These are phyloP conservation scores for Diaporthe humulicola DNA, from an alignment of 2,329 filamentous ascomycete genomes.

Conservation along the genomic window DNA sequence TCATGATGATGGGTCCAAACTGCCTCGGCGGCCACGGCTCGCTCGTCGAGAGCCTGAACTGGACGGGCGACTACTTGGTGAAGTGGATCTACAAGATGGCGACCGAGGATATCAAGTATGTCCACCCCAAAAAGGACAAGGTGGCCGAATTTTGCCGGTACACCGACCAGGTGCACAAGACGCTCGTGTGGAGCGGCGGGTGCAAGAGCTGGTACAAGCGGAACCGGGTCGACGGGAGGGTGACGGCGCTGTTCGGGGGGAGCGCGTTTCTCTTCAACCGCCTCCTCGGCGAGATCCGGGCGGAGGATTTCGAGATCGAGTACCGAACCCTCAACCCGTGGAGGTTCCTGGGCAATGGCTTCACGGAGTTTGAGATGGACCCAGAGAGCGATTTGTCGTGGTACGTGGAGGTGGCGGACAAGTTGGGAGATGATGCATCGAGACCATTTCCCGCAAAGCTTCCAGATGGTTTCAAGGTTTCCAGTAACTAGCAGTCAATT, in stretches of 20 bases:
- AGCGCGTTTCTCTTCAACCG: neutral
- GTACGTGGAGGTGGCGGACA: neutral
- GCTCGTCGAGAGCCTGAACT: neutral
- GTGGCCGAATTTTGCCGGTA: neutral
- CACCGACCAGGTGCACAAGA: neutral
- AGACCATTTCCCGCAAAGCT: too few species aligned
- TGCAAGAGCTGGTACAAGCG: neutral
- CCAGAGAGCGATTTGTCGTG: neutral
- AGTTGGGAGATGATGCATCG: too few species aligned
- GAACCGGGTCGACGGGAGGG: neutral
- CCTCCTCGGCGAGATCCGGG: neutral
- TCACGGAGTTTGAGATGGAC: neutral
- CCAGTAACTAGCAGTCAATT: too few species aligned
- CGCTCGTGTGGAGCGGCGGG: neutral
- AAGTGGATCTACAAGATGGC: neutral
- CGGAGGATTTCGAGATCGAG: neutral
- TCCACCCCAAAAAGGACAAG: neutral
- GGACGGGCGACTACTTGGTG: neutral
- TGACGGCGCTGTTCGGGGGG: neutral
- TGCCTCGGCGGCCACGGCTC: constrained; percentile 3
- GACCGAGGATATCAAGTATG: neutral
- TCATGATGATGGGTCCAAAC: neutral
- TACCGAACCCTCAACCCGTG: neutral
- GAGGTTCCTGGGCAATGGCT: neutral
- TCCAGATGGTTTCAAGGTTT: too few species aligned